A percentile compares a stretch with the other conserved stretches of the same genome.
Evolutionary conservation across 352 stramenopile species (phyloP).

Genomic region (Phytophthora vignae): DNA sequence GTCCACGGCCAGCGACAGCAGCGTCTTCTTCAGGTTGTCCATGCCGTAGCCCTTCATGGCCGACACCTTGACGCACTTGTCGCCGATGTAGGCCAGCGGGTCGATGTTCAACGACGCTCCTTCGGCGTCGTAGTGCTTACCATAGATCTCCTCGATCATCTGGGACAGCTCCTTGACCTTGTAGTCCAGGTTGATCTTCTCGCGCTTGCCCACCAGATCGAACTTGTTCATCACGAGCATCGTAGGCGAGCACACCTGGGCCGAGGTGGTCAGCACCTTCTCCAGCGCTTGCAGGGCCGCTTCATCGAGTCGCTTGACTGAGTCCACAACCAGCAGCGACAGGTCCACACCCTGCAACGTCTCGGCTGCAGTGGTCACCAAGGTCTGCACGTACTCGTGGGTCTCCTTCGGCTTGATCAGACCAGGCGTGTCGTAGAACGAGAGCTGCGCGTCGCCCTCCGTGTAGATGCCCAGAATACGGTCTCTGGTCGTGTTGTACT

Average conservation of each 20-base stretch:
- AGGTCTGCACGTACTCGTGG: slow-evolving; percentile 82
- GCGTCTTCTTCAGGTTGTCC: slow-evolving; percentile 63
- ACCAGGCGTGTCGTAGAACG: slow-evolving; percentile 89
- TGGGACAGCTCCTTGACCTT: slow-evolving; percentile 82
- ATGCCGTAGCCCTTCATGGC: slow-evolving; percentile 78
- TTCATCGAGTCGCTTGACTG: slow-evolving; percentile 85
- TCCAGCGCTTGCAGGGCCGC: slow-evolving; percentile 77
- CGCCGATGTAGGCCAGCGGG: slow-evolving; percentile 73
- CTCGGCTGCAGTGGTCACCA: slow-evolving; percentile 82
- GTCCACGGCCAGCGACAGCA: slow-evolving; percentile 76
- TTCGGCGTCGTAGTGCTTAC: slow-evolving; percentile 67
- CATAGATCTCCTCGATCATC: slow-evolving; percentile 86
- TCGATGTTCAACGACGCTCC: slow-evolving; percentile 64
- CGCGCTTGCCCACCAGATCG: slow-evolving; percentile 64
- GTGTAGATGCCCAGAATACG: slow-evolving; percentile 83
- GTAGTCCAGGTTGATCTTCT: slow-evolving; percentile 63
- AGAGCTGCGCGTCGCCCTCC: slow-evolving; percentile 75
- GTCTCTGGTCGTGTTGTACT: slow-evolving; percentile 91
- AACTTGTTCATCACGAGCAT: slow-evolving; percentile 92
- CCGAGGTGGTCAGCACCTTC: slow-evolving; percentile 83
- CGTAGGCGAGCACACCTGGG: slow-evolving; percentile 75
- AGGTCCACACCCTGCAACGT: slow-evolving; percentile 86
- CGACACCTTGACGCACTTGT: slow-evolving; percentile 84
- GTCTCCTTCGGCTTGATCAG: slow-evolving; percentile 90
- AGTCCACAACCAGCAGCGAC: slow-evolving; percentile 87